Percentiles rank a stretch among this genome's conserved stretches.
Conservation (phyloP, 805 yeast genomes). For the Priceomyces fermenticarens region DNA sequence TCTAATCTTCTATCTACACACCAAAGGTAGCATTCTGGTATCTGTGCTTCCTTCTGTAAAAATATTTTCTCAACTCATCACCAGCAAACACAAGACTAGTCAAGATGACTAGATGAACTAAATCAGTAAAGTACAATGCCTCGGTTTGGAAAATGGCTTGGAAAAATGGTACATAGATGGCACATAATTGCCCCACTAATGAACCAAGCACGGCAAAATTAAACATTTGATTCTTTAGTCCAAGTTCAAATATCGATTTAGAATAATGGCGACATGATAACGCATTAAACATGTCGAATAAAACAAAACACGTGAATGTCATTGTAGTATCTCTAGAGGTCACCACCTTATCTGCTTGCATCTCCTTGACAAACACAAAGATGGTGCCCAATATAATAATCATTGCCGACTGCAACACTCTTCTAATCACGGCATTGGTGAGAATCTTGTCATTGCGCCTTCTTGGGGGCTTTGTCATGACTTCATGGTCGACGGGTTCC, state of each 20-base stretch:
- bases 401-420: slow-evolving; percentile 73
- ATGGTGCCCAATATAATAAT: slow-evolving; percentile 84
- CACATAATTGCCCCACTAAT: slow-evolving; percentile 85
- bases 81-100: slow-evolving; percentile 81
- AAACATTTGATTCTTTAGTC: slow-evolving; percentile 84
- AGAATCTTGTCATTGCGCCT: slow-evolving; percentile 80
- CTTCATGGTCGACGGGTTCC: slow-evolving; percentile 94
- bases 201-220: slow-evolving; percentile 90
- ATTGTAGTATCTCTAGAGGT: slow-evolving; percentile 97
- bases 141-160: slow-evolving; percentile 94
- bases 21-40: slow-evolving; percentile 13
- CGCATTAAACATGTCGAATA: slow-evolving; percentile 97
- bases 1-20: slow-evolving; percentile 13
- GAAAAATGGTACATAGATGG: slow-evolving; percentile 89
- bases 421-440: slow-evolving; percentile 61
- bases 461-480: slow-evolving; percentile 96
- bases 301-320: slow-evolving; percentile 97
- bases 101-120: slow-evolving; percentile 56
- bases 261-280: slow-evolving; percentile 85
- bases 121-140: slow-evolving; percentile 70
- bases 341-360: slow-evolving; percentile 69
- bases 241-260: slow-evolving; percentile 80
- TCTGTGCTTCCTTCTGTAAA: slow-evolving; percentile 19
- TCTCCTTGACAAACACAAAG: slow-evolving; percentile 80
- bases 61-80: slow-evolving; percentile 76